A percentile compares a stretch with the other conserved stretches of the same genome.
Evolutionary conservation across 345 rosid species (phyloP).

Genomic region (Citrus medica): DNA sequence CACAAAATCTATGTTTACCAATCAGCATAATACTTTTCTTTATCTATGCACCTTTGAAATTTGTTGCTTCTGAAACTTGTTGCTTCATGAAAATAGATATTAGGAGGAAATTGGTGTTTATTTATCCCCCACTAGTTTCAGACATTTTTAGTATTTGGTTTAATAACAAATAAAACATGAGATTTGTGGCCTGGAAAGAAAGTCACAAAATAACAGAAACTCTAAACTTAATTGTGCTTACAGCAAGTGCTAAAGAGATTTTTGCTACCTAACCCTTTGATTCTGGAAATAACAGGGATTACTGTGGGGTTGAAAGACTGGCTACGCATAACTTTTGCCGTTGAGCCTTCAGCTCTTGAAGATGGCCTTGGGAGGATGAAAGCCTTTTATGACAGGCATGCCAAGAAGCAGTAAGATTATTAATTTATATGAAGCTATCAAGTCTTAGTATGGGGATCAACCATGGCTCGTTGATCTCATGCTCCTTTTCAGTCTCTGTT

Average conservation of each 20-base stretch:
- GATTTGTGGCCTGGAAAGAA: no score
- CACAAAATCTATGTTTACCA: no score
- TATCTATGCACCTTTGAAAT: not conserved
- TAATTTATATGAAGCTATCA: no score
- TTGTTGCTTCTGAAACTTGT: not conserved
- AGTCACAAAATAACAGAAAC: no score
- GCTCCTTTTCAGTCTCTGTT: not conserved
- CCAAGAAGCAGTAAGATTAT: constrained; percentile 16
- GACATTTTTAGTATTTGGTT: no score
- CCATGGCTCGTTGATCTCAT: not conserved
- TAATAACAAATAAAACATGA: no score
- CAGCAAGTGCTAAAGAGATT: not conserved
- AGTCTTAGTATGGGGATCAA: not conserved
- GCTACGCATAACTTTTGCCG: constrained; percentile 38
- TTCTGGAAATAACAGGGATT: constrained; percentile 16
- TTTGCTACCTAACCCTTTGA: not conserved
- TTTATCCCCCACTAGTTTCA: no score
- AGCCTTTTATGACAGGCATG: constrained; percentile 41
- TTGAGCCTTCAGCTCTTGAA: constrained; percentile 28
- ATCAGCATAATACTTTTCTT: no score
- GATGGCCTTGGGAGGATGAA: constrained; percentile 42
- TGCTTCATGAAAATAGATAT: no score
- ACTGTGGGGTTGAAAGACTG: constrained; percentile 44
- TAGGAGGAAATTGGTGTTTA: no score
- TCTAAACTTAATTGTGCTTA: no score